Base-by-base conservation (phyloP, 495 filamentous ascomycete genomes). In the Chaetomidium leptoderma region DNA sequence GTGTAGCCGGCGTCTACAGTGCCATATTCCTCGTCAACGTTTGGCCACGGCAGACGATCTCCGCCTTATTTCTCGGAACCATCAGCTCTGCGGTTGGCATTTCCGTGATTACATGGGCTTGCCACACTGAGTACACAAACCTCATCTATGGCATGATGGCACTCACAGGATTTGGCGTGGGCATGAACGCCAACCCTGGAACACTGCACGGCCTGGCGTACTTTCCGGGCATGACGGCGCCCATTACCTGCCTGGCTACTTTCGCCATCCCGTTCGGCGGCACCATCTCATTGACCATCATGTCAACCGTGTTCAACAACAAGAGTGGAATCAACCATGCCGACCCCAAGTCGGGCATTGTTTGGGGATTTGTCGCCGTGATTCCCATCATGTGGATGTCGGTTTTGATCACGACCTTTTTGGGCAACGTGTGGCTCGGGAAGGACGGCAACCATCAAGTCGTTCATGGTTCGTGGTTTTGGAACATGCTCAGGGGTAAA, bases 251-350 rank as follows among this genome's bases (percentile, higher is more conserved):
- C 16, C 57, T 85, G 4, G 72, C 80, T 60, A 59, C 70, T 0
- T 81, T 85, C 45, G 72, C 78, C 4, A 52, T 74, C 27, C 78
- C 78, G 0, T 80, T 87, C 55, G 84, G 84, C 26, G 83, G 83
- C 26, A 80, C 83, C 0, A 58, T 86, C 13, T 75, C 71, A 4
- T 67, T 84, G 26, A 83, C 83, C 0, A 74, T 86, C 43, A 84
- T 86, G 81, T 72, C 79, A 6, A 77, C 74, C 29, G 81, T 86
- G 1, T 84, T 86, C 64, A 81, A 82, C 55, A 85, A 85, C 66
- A 77, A 45, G 29, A 64, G 61, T 52, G 60, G 67, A 0, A 11
- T 39, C 29, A 51, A 53, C 10, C 45, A 59, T 16, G 35, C 21
- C 5, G 62, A 65, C 24, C 27, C 60, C n/a, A 62, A 75, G 56